Evolutionary conservation across 305 asterid genomes (phyloP), one percentile per base, ranked within the genome.

Genomic region (Withania somnifera): DNA sequence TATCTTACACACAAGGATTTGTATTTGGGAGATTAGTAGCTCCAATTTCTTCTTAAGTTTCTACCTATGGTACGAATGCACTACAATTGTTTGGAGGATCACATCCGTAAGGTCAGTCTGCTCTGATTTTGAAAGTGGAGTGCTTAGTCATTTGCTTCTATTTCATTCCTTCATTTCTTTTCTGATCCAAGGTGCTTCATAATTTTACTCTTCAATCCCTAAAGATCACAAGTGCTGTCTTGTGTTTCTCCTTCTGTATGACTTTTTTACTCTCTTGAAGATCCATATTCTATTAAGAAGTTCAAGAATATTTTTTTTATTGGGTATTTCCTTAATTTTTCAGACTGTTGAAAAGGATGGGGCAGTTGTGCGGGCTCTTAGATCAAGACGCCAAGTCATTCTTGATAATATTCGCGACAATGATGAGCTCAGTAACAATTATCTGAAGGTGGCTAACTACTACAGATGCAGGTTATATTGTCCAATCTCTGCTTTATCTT

Each of bases 401-500:
- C 99, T 95, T 66, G 99, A 95, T 86, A 95, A 95, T 82, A 93
- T 95, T 78, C 99, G 99, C 54, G 98, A 95, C 88, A 95, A 95
- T 82, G 99, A 95, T 86, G 99, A 95, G 88, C 94, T 91, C 82
- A 97, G 97, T 83, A 90, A 90, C 83, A 88, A 87, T 82, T 94
- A 94, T 85, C 93, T 90, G 90, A 92, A 86, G 98, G 99, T 93
- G 84, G 87, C 84, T n/a, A 28, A 51, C 47, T 76, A 76, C 47
- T 28, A 30, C 63, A 10, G 80, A 30, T 51, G 60, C 10, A 17
- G 47, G 80, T 17, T 76, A 69, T 42, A 20, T 76, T 30, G 26
- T 60, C 83, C 71, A 50, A 19, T 78, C 77, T 56, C 54, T 78
- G 58, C 40, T 81, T 30, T 51, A 68, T 75, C 77, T 47, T 71